Conservation (phyloP, 140 eudicot species). For the Oenanthe javanica region DNA sequence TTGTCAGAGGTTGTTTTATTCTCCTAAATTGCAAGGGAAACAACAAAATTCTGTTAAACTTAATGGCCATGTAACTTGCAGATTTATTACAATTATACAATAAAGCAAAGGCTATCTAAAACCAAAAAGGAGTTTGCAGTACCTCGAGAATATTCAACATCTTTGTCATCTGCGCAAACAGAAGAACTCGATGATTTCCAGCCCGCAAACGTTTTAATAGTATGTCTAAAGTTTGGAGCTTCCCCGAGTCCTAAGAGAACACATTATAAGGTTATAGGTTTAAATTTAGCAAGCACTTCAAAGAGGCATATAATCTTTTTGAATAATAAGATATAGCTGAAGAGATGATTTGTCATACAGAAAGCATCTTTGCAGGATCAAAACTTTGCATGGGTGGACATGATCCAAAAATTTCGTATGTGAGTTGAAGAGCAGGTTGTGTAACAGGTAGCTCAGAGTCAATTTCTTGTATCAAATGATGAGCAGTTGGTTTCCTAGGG, state of each 20-base stretch:
- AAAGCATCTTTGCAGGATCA: conserved; percentile 92
- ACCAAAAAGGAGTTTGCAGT: conserved; percentile 10
- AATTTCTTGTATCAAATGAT: conserved; percentile 75
- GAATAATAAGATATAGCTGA: not conserved
- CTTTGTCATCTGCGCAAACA: conserved; percentile 98
- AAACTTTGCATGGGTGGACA: conserved; percentile 98
- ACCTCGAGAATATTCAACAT: conserved; percentile 98
- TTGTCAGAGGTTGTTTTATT: not conserved
- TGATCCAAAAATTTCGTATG: conserved; percentile 83
- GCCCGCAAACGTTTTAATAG: conserved; percentile 90
- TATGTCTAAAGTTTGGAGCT: conserved; percentile 94
- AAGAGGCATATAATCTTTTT: conserved; percentile 9
- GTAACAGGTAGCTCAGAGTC: conserved; percentile 66
- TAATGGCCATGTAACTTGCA: not conserved
- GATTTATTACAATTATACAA: not conserved
- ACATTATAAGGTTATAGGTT: conserved; percentile 13
- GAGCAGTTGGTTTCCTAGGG: conserved; percentile 67
- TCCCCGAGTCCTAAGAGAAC: conserved; percentile 81
- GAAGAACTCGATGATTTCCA: conserved; percentile 91
- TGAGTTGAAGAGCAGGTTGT: conserved; percentile 82
- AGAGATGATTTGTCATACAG: conserved; percentile 37
- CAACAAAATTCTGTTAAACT: not conserved
- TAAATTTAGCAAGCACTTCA: conserved; percentile 13
- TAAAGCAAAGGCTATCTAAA: not conserved
- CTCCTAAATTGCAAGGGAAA: not conserved